phyloP scores from a whole-genome alignment of 2,329 filamentous ascomycete genomes.

The Berkeleyomyces basicola region DNA sequence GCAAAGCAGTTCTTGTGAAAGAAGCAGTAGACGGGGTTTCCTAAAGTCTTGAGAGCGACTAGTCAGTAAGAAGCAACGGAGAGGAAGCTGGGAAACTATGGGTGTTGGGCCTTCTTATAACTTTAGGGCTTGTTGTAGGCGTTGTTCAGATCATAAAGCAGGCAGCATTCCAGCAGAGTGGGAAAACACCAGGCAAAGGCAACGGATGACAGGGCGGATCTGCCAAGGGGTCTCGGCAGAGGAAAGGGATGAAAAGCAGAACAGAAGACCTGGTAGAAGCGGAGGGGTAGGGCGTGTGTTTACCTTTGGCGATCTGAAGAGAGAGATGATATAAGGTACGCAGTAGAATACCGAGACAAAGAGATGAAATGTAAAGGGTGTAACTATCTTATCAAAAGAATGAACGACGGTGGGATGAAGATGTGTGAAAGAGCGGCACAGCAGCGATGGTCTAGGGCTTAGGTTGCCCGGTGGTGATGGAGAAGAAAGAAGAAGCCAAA shows the following conservation, averaged over 20 bases:
- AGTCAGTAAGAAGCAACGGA: neutral
- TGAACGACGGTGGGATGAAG: neutral
- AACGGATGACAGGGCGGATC: neutral
- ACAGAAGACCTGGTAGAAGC: neutral
- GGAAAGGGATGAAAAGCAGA: neutral
- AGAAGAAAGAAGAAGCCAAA: neutral
- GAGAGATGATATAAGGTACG: neutral
- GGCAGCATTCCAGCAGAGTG: neutral
- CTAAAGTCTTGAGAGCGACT: neutral
- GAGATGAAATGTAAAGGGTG: neutral
- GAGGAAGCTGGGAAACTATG: neutral
- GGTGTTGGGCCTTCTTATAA: neutral
- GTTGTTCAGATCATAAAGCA: neutral
- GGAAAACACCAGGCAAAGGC: neutral
- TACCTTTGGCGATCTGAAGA: slow-evolving; percentile 1
- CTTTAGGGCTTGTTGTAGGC: neutral
- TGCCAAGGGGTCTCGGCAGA: neutral
- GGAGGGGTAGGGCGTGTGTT: neutral
- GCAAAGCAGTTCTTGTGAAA: slow-evolving; percentile 1
- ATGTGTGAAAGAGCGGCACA: neutral
- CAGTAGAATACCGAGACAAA: neutral
- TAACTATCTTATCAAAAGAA: neutral
- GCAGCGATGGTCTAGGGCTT: neutral
- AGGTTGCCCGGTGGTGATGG: neutral
- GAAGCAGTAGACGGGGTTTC: neutral